Evolutionary conservation across 257 asterid species (phyloP).

Genomic region (Solanum ahanhuiri): DNA sequence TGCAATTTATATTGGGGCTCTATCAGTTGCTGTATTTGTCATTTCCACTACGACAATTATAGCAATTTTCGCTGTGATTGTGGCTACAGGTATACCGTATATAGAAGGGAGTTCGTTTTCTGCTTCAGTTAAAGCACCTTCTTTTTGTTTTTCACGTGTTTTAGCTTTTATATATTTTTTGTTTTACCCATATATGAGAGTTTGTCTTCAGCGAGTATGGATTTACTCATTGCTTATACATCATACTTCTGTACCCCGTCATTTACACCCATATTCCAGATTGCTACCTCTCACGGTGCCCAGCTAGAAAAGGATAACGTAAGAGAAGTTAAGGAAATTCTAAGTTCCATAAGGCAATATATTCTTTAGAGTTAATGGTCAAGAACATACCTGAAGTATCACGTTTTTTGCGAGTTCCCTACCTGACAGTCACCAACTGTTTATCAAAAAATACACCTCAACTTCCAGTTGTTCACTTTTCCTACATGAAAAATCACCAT

Average conservation of each 20-base stretch:
- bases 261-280: not conserved
- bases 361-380: not conserved
- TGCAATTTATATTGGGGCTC: conserved; percentile 59
- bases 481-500: not conserved
- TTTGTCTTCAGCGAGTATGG: not conserved
- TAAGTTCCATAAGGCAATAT: not conserved
- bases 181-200: not conserved
- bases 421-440: not conserved
- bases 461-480: not conserved
- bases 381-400: not conserved
- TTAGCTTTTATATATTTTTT: not conserved
- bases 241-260: not conserved
- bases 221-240: not conserved
- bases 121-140: not conserved
- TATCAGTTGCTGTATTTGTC: conserved; percentile 40
- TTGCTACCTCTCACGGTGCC: not conserved
- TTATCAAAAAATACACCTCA: not conserved
- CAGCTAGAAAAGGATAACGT: not conserved
- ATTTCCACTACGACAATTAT: conserved; percentile 46
- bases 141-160: not conserved
- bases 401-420: not conserved
- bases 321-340: not conserved
- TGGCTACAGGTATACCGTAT: conserved; percentile 47
- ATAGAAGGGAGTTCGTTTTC: not conserved
- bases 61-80: conserved; percentile 42